Conservation (phyloP, 2,329 filamentous ascomycete genomes). For the Ascochyta lentis region DNA sequence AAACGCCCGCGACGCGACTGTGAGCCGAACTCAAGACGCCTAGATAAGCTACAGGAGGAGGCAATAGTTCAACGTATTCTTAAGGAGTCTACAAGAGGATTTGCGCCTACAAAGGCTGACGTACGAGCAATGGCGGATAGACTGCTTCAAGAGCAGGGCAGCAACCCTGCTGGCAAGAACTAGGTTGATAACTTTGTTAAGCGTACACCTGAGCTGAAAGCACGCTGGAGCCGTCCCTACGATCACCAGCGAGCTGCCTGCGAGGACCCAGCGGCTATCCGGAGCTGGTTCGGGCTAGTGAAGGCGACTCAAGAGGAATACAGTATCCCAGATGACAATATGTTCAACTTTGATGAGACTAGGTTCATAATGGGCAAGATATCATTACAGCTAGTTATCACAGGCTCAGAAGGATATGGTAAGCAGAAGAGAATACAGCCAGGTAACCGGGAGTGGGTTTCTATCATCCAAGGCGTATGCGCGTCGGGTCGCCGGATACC, state of each 20-base stretch:
- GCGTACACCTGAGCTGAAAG: slow-evolving; percentile 17
- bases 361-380: slow-evolving; percentile 45
- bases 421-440: slow-evolving; percentile 29
- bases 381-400: slow-evolving; percentile 32
- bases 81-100: not conserved
- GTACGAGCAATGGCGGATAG: slow-evolving; percentile 22
- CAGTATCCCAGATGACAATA: slow-evolving; percentile 19
- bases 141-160: slow-evolving; percentile 16
- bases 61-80: slow-evolving; percentile 8
- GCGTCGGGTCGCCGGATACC: slow-evolving; percentile 7
- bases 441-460: slow-evolving; percentile 33
- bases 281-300: slow-evolving; percentile 9
- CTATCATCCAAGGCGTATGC: slow-evolving; percentile 13
- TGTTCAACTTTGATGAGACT: slow-evolving; percentile 36
- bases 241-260: slow-evolving; percentile 16
- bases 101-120: slow-evolving; percentile 11
- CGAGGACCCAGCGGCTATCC: slow-evolving; percentile 16
- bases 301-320: slow-evolving; percentile 9
- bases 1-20: not conserved
- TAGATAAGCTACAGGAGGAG: slow-evolving; percentile 10
- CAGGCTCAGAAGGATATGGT: slow-evolving; percentile 23
- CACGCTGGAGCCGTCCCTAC: slow-evolving; percentile 17
- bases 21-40: not conserved
- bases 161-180: slow-evolving; percentile 15
- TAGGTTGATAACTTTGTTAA: slow-evolving; percentile 23